A percentile compares a stretch with the other conserved stretches of the same genome.
Evolutionary conservation across 2,329 filamentous ascomycete species (phyloP).

Genomic region (Samsoniella hepiali): DNA sequence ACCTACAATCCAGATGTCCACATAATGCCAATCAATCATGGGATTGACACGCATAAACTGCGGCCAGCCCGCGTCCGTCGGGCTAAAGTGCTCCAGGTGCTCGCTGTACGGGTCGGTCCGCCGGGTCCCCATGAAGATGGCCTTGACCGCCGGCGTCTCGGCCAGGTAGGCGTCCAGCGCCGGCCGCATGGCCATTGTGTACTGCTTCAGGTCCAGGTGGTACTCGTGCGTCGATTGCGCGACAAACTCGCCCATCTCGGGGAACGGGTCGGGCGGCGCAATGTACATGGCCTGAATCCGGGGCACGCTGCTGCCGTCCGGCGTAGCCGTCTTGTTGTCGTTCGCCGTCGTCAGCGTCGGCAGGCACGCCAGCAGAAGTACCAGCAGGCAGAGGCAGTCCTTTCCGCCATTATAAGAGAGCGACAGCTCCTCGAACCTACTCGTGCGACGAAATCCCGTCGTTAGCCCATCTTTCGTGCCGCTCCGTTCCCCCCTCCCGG

Average conservation of each 20-base stretch:
- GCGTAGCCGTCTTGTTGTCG: constrained; percentile 19
- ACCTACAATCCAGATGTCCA: constrained; percentile 88
- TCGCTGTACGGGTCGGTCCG: constrained; percentile 90
- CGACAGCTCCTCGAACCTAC: constrained; percentile 72
- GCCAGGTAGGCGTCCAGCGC: constrained; percentile 75
- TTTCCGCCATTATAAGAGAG: constrained; percentile 98
- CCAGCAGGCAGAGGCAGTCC: constrained; percentile 88
- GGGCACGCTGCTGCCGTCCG: constrained; percentile 16
- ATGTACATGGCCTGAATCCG: constrained; percentile 82
- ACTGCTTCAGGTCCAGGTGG: constrained; percentile 71
- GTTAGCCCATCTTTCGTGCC: background rate
- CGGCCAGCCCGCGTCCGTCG: constrained; percentile 87
- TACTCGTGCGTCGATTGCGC: constrained; percentile 62
- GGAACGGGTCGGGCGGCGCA: constrained; percentile 77
- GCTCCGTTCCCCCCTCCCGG: background rate
- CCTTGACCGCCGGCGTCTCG: constrained; percentile 64
- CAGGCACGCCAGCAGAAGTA: constrained; percentile 73
- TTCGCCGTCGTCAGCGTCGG: constrained; percentile 28
- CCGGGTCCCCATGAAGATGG: constrained; percentile 59
- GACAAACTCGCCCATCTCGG: constrained; percentile 84
- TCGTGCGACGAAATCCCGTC: background rate
- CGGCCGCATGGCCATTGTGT: constrained; percentile 73
- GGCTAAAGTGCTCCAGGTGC: constrained; percentile 75
- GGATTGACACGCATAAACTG: constrained; percentile 90
- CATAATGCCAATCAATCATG: constrained; percentile 96